Base-by-base conservation (phyloP, 257 asterid species). In the Lycium ferocissimum region DNA sequence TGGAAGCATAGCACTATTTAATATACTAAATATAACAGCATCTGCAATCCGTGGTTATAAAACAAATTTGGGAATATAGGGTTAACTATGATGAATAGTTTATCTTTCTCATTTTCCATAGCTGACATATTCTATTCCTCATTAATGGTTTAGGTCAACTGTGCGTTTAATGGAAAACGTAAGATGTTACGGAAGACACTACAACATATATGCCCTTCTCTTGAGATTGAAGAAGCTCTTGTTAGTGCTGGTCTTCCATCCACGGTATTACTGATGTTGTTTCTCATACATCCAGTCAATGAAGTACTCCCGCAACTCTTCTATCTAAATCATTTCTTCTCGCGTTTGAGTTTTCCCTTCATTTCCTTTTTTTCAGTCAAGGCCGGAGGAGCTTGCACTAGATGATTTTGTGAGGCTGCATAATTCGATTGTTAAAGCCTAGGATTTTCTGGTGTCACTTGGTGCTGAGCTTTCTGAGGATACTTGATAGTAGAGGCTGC, bases 121-220 rank as follows among this genome's bases (percentile, higher is more conserved):
- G 62, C 75, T 83, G 63, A 59, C 80, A 40, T 70, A 15, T 26
- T 26, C 15, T 83, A 14, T n/a, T 78, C 81, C 70, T 54, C 62
- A 6, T 49, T 20, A 18, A 47, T 71, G n/a, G 83, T 81, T 83
- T 80, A 97, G 99, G 98, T 97, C 85, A 95, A 95, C 85, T 94
- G 97, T 81, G 99, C 99, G 14, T 97, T 97, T 91, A 97, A 94
- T 45, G 98, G 92, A 80, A 97, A 95, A 87, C 98, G 99, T 49
- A 97, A 97, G 89, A 97, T 97, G 99, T 83, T 97, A 89, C 86
- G 98, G 45, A 97, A 95, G 86, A 90, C 99, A 6, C 97, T 97
- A 18, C 98, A 92, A 87, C 98, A 94, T 88, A 86, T 97, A 35
- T 92, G 95, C 62, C 78, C 98, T 43, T 83, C 99, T 51, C n/a